Conservation (phyloP, 2,329 filamentous ascomycete genomes). For the Fusarium concolor region DNA sequence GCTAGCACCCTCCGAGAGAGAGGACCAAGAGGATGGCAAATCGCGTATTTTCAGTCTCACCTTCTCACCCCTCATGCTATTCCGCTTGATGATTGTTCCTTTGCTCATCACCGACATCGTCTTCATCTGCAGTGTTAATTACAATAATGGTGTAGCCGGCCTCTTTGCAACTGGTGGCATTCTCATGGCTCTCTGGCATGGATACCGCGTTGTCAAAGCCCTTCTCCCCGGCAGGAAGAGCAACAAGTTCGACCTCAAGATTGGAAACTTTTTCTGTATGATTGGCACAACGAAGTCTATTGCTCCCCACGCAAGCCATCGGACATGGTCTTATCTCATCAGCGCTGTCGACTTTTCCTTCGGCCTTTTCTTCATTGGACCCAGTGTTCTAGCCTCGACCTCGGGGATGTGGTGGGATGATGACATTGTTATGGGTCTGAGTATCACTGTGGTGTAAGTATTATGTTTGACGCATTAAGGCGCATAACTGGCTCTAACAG, state of each 20-base stretch:
- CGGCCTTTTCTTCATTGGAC: slow-evolving; percentile 34
- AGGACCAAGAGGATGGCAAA: slow-evolving; percentile 15
- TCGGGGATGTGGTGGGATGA: neutral
- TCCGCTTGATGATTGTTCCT: slow-evolving; percentile 28
- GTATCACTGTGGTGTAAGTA: slow-evolving; percentile 39
- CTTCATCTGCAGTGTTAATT: slow-evolving; percentile 10
- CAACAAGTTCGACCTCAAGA: slow-evolving; percentile 39
- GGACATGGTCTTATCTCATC: slow-evolving; percentile 17
- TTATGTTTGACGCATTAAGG: too few species aligned
- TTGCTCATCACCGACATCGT: slow-evolving; percentile 32
- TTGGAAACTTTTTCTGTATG: slow-evolving; percentile 40
- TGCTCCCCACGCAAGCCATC: neutral
- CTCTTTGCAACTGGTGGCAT: slow-evolving; percentile 29
- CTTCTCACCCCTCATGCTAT: slow-evolving; percentile 32
- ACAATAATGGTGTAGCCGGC: neutral
- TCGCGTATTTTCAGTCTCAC: slow-evolving; percentile 22
- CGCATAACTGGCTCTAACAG: neutral
- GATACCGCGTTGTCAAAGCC: slow-evolving; percentile 12
- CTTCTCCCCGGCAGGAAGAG: slow-evolving; percentile 16
- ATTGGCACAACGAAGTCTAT: slow-evolving; percentile 21
- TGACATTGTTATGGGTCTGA: slow-evolving; percentile 9
- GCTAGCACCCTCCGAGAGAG: slow-evolving; percentile 21
- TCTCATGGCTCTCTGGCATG: slow-evolving; percentile 27
- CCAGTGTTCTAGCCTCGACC: slow-evolving; percentile 20
- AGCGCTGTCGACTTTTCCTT: slow-evolving; percentile 38